A percentile compares a stretch with the other conserved stretches of the same genome.
Conservation (phyloP, 495 filamentous ascomycete species). For the Clohesyomyces aquaticus region DNA sequence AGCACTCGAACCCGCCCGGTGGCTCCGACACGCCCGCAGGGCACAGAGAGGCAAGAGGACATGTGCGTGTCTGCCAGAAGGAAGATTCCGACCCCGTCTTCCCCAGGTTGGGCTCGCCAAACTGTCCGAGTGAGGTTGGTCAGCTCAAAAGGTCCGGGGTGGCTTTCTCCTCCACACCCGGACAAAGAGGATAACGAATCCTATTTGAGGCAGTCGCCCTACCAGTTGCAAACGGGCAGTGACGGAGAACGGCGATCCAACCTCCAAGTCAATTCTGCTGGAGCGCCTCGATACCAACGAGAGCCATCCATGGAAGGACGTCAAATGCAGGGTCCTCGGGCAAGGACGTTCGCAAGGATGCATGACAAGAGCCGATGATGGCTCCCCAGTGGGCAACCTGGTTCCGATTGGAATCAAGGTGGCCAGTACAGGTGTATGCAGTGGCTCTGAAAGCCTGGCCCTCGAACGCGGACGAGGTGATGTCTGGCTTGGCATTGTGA, state of each 20-base stretch:
- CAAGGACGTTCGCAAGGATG: neutral
- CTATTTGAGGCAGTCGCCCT: neutral
- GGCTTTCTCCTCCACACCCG: constrained; percentile 4
- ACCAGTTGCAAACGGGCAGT: neutral
- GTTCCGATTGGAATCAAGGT: neutral
- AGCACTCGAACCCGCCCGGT: no score
- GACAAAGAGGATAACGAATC: constrained; percentile 16
- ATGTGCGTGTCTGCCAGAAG: no score
- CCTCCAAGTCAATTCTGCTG: neutral
- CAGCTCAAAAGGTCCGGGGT: constrained; percentile 2
- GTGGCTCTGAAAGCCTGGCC: no score
- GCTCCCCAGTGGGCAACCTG: neutral
- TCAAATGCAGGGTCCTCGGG: constrained; percentile 1
- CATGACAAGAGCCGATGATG: neutral
- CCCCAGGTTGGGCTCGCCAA: neutral
- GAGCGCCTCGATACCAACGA: neutral
- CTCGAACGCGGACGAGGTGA: no score
- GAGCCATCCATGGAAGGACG: neutral
- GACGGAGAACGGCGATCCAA: no score
- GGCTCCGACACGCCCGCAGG: no score
- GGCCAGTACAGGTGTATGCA: neutral
- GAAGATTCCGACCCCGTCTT: no score
- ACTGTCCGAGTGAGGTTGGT: constrained; percentile 1
- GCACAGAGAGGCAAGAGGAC: no score
- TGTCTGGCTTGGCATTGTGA: no score